Evolutionary conservation across 2,329 filamentous ascomycete genomes (phyloP), one percentile per base, ranked within the genome.

Genomic region (Beauveria sp.): DNA sequence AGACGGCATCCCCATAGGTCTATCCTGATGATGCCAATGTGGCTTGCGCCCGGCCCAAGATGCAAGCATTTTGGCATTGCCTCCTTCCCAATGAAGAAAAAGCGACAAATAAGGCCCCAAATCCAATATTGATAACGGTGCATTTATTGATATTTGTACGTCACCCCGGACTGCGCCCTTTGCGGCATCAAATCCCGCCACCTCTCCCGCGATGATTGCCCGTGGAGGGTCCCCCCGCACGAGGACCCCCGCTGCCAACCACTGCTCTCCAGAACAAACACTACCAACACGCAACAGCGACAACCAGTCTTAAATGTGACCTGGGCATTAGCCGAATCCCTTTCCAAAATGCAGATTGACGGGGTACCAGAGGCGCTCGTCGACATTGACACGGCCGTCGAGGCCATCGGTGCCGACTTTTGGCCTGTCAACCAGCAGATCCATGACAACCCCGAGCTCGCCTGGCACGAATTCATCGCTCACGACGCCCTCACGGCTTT

Each of bases 391-490:
- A 41, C 62, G 7, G 60, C 65, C 10, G 52, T 67, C 22, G 59
- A 67, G 18, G 61, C 47, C 28, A 59, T 63, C 37, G 48, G 55
- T 37, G 62, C 62, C 20, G 63, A 63, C 1, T 67, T 77, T 2
- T 73, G 74, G 65, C 63, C 67, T 9, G 66, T 78, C 51, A 76
- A 72, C 63, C 70, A 73, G 9, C 67, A 70, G 41, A 75, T 80
- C n/a, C 77, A 78, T 65, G 73, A 75, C 47, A 71, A 79, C 50
- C 77, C 77, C 0, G 77, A 79, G 64, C 67, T 76, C 5, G 73
- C 70, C 5, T 79, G 73, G 62, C 67, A 76, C 47, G 77, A 79
- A 63, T 67, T 69, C 58, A 73, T 73, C 22, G 77, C 78, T 0
- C 77, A 79, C 61, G 68, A 74, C 16, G 65, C 70, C 5, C 67